Conservation (phyloP, 140 eudicot species). For the Anethum foeniculum region DNA sequence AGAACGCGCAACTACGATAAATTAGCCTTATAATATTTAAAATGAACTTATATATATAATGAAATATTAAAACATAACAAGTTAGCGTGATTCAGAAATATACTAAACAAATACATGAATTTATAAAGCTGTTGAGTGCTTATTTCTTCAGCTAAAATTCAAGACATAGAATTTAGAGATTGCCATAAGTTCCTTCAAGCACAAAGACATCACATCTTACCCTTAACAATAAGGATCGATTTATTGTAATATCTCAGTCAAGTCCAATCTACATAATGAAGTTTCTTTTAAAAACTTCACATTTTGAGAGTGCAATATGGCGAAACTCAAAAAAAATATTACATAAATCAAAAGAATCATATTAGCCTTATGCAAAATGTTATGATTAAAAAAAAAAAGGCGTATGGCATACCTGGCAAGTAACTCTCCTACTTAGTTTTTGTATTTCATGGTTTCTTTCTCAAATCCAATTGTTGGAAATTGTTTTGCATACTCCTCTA, state of each 20-base stretch:
- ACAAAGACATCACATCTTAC: neutral
- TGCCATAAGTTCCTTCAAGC: neutral
- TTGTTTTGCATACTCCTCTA: conserved; percentile 94
- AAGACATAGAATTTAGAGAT: neutral
- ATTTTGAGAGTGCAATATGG: neutral
- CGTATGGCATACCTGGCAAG: conserved; percentile 25
- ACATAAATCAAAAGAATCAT: neutral
- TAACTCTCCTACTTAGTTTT: conserved; percentile 38
- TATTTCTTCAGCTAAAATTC: neutral
- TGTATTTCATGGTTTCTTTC: conserved; percentile 96
- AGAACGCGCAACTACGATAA: neutral
- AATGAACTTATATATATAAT: neutral
- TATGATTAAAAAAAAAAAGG: neutral
- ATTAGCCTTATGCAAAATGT: neutral
- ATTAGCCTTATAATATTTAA: neutral
- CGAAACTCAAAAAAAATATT: neutral
- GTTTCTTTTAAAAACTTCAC: neutral
- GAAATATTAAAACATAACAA: no score
- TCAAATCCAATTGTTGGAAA: conserved; percentile 97
- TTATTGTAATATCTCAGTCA: neutral
- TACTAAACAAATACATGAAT: no score
- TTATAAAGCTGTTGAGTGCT: neutral
- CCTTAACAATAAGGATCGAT: neutral
- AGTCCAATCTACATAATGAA: neutral
- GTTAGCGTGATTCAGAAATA: neutral